Percentiles rank a stretch among this genome's conserved stretches.
Conservation (phyloP, 1,284 basidiomycete genomes). For the Leccinum fuscescens region DNA sequence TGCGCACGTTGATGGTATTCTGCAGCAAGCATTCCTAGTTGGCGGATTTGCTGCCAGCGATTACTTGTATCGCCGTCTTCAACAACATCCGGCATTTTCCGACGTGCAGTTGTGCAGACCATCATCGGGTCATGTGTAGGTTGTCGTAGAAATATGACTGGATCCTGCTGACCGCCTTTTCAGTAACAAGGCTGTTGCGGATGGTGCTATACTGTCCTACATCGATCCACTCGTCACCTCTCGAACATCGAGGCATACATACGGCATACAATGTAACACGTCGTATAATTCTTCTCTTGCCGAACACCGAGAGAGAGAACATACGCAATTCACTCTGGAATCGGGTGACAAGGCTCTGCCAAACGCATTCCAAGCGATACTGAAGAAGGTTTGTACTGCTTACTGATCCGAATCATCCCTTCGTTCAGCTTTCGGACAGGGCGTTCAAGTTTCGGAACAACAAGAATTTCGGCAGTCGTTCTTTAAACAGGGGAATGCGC, state of each 20-base stretch:
- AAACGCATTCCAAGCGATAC: slow-evolving; percentile 28
- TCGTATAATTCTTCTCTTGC: slow-evolving; percentile 29
- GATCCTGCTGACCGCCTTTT: slow-evolving; percentile 2
- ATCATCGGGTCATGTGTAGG: slow-evolving; percentile 36
- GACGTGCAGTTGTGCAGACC: slow-evolving; percentile 37
- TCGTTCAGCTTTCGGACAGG: slow-evolving; percentile 18
- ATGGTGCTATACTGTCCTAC: slow-evolving; percentile 52
- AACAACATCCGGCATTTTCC: slow-evolving; percentile 27
- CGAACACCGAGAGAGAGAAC: slow-evolving; percentile 35
- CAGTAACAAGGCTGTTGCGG: slow-evolving; percentile 58
- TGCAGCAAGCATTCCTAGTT: slow-evolving; percentile 26
- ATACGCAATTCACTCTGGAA: background rate
- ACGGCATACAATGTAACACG: slow-evolving; percentile 35
- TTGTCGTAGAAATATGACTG: background rate
- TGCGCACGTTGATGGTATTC: background rate
- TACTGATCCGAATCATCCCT: too few relatives aligned
- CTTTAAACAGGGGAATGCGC: background rate
- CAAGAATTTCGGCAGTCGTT: slow-evolving; percentile 30
- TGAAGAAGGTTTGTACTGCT: slow-evolving; percentile 17
- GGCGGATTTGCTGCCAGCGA: slow-evolving; percentile 53
- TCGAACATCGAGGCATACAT: slow-evolving; percentile 42
- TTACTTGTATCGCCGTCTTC: slow-evolving; percentile 42
- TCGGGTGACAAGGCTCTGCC: slow-evolving; percentile 25
- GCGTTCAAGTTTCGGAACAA: slow-evolving; percentile 30
- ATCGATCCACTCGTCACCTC: slow-evolving; percentile 47